Conservation (phyloP, 176 grass and related monocot species). For the Oryza brachyantha region DNA sequence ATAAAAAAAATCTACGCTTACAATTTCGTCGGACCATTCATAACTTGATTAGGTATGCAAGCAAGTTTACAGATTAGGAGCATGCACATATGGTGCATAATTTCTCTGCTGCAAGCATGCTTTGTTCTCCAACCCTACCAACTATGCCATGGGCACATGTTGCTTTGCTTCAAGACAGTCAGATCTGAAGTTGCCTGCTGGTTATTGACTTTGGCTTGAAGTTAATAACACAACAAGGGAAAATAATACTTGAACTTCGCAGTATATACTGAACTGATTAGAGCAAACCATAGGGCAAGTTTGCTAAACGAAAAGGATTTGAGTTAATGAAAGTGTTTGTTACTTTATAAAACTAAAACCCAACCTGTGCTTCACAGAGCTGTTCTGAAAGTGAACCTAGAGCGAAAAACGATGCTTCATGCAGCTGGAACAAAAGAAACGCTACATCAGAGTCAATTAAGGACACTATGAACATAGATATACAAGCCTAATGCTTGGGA, state of each 20-base stretch:
- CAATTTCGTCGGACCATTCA: too few relatives aligned
- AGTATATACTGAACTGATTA: neutral
- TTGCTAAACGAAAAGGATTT: conserved; percentile 10
- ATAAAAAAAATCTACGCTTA: too few relatives aligned
- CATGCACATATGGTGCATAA: neutral
- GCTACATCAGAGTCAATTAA: conserved; percentile 15
- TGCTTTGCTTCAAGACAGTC: neutral
- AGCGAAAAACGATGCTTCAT: conserved; percentile 91
- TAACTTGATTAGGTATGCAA: too few relatives aligned
- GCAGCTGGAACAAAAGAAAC: conserved; percentile 62
- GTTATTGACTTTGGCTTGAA: neutral
- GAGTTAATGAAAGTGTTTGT: neutral
- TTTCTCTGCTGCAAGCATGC: neutral
- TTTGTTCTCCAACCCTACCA: neutral
- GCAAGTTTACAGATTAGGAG: neutral
- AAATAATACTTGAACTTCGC: neutral
- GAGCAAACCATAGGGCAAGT: neutral
- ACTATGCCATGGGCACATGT: neutral
- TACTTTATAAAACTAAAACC: conserved; percentile 28
- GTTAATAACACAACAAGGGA: neutral
- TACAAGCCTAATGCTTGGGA: too few relatives aligned
- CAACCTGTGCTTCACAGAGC: conserved; percentile 81
- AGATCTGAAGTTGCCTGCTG: neutral
- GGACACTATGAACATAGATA: conserved; percentile 12
- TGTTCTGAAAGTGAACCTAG: conserved; percentile 89